Conservation (phyloP, 768 basidiomycete species). For the Trametes maxima region DNA sequence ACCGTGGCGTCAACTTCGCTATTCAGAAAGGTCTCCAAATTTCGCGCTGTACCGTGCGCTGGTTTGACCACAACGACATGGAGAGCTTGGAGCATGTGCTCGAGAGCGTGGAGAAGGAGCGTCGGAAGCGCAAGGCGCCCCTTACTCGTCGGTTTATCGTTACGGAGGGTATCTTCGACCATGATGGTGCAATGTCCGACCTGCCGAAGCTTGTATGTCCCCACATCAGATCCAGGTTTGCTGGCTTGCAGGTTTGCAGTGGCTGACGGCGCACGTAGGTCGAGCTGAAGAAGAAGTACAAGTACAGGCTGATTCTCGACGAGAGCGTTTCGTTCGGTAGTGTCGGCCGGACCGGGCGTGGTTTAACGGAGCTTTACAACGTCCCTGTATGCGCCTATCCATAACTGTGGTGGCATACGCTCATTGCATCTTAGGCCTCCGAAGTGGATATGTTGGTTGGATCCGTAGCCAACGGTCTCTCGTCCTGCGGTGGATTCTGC, state of each 20-base stretch:
- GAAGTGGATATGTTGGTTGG: slow-evolving; percentile 97
- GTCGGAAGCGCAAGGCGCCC: slow-evolving; percentile 77
- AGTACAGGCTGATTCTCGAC: slow-evolving; percentile 93
- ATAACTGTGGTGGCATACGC: neutral
- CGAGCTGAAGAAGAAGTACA: slow-evolving; percentile 93
- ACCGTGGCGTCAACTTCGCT: slow-evolving; percentile 93
- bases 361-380: slow-evolving; percentile 92
- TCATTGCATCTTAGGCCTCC: slow-evolving; percentile 53
- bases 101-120: slow-evolving; percentile 81
- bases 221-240: neutral
- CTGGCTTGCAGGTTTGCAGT: slow-evolving; percentile 4
- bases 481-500: slow-evolving; percentile 91
- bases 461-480: slow-evolving; percentile 82
- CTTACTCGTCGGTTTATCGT: slow-evolving; percentile 93
- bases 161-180: slow-evolving; percentile 96
- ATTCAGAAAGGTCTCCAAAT: slow-evolving; percentile 97
- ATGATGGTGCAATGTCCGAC: slow-evolving; percentile 90
- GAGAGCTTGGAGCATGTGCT: slow-evolving; percentile 89
- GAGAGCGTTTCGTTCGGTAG: slow-evolving; percentile 93
- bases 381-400: slow-evolving; percentile 61
- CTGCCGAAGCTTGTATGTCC: slow-evolving; percentile 81
- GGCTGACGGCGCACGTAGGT: slow-evolving; percentile 53
- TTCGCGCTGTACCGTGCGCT: slow-evolving; percentile 86
- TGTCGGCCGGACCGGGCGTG: slow-evolving; percentile 91
- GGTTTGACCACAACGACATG: slow-evolving; percentile 97